Percentiles rank a stretch among this genome's conserved stretches.
phyloP scores from a whole-genome alignment of 2,329 filamentous ascomycete genomes.

The Pseudofabraea citricarpa region DNA sequence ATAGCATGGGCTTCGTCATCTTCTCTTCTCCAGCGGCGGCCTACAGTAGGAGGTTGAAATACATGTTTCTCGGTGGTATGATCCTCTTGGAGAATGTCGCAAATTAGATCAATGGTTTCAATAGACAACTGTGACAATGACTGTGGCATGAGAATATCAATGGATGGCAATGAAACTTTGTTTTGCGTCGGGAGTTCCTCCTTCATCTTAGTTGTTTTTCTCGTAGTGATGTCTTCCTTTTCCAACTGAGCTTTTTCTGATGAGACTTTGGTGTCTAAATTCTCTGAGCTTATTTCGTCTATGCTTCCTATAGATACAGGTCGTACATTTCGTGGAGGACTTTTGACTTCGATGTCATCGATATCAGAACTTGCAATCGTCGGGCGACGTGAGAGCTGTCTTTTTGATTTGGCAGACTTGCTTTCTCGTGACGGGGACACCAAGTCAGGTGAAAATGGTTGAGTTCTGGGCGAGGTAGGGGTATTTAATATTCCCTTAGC shows the following conservation, averaged over 20 bases:
- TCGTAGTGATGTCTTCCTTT: no score
- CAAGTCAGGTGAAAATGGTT: conserved; percentile 8
- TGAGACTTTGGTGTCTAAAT: no score
- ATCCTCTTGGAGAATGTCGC: conserved; percentile 55
- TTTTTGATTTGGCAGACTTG: conserved; percentile 14
- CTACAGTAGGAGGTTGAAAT: conserved; percentile 30
- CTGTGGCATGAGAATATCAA: conserved; percentile 46
- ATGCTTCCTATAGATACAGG: no score
- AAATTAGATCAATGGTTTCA: conserved; percentile 55
- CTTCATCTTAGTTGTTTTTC: neutral
- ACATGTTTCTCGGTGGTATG: conserved; percentile 45
- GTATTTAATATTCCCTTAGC: conserved; percentile 21
- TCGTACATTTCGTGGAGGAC: no score
- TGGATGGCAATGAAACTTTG: conserved; percentile 18
- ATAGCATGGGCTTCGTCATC: neutral
- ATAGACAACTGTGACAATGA: conserved; percentile 48
- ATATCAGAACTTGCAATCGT: conserved; percentile 17
- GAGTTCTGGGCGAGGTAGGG: conserved; percentile 10
- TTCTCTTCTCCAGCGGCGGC: neutral
- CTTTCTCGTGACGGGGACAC: conserved; percentile 7
- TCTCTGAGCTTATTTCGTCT: no score
- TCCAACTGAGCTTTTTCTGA: no score
- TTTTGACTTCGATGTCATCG: conserved; percentile 10
- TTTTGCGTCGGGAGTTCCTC: no score
- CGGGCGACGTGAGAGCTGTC: conserved; percentile 17